Conservation (phyloP, 768 basidiomycete genomes). For the Suillus ampliporus region DNA sequence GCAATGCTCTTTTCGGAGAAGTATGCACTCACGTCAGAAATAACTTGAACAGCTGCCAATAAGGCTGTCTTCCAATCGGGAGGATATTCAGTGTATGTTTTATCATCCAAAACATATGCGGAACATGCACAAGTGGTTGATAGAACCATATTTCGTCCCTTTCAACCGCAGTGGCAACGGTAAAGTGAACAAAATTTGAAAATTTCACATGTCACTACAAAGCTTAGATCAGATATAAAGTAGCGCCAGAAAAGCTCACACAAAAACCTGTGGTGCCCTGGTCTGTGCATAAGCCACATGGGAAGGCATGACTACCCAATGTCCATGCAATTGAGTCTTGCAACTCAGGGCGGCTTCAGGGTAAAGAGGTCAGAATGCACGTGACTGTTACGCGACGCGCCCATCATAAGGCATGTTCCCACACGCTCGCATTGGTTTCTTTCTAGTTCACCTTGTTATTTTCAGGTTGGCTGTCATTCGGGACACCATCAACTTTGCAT, state of each 20-base stretch:
- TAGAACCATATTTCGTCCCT: not conserved
- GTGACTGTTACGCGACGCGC: slow-evolving; percentile 46
- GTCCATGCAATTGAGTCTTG: no score
- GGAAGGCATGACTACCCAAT: not conserved
- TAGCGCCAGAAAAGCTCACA: not conserved
- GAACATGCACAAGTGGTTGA: not conserved
- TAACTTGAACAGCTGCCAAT: not conserved
- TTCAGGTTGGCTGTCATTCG: slow-evolving; percentile 34
- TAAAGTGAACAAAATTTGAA: not conserved
- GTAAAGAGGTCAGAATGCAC: slow-evolving; percentile 22
- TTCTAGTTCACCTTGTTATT: slow-evolving; percentile 26
- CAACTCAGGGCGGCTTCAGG: slow-evolving; percentile 1
- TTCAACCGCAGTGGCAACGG: not conserved
- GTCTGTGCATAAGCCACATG: not conserved
- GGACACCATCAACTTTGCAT: slow-evolving; percentile 21
- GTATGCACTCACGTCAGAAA: not conserved
- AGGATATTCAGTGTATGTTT: not conserved
- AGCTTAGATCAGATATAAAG: not conserved
- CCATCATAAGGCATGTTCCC: slow-evolving; percentile 40
- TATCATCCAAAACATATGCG: not conserved
- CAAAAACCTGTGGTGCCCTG: not conserved
- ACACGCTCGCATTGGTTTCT: slow-evolving; percentile 30
- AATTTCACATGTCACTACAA: not conserved
- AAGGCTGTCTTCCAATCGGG: not conserved
- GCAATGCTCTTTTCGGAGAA: no score